These are phyloP conservation scores for Rosa persica DNA, from an alignment of 306 rosid genomes.

Conservation along the genomic window DNA sequence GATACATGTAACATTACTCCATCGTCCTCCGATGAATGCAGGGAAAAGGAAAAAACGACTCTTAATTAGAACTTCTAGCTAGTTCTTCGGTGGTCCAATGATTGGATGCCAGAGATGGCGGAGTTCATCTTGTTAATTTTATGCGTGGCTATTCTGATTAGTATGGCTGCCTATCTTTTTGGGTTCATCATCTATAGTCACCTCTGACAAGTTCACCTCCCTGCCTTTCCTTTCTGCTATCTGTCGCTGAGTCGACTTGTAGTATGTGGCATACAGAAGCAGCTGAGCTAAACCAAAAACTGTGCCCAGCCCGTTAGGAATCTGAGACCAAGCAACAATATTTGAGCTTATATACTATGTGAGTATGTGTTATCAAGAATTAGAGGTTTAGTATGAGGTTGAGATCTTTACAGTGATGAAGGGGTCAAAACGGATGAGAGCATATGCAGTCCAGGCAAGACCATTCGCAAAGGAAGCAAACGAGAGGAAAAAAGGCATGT, in stretches of 20 bases:
- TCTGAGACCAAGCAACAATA: conserved; percentile 27
- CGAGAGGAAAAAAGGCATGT: conserved; percentile 80
- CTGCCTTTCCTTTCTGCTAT: conserved; percentile 53
- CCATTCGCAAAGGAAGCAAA: conserved; percentile 69
- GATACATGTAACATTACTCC: background rate
- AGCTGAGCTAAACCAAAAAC: conserved; percentile 56
- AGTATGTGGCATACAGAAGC: conserved; percentile 69
- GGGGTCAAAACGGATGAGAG: conserved; percentile 71
- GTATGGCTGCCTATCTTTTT: background rate
- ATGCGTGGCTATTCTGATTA: background rate
- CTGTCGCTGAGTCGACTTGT: conserved; percentile 62
- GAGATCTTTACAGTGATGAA: conserved; percentile 51
- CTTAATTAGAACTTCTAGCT: background rate
- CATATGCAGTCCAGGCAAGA: conserved; percentile 74
- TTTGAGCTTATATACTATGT: background rate
- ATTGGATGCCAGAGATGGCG: background rate
- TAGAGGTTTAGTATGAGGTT: background rate
- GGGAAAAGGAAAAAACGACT: background rate
- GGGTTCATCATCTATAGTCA: conserved; percentile 5
- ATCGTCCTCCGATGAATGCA: conserved; percentile 6
- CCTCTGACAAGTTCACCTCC: conserved; percentile 15
- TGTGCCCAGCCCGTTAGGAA: conserved; percentile 84
- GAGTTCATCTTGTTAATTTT: background rate
- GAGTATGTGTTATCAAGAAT: background rate
- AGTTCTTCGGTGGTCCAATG: background rate